Conservation (phyloP, 202 grass and related monocot genomes). For the Panicum virgatum region DNA sequence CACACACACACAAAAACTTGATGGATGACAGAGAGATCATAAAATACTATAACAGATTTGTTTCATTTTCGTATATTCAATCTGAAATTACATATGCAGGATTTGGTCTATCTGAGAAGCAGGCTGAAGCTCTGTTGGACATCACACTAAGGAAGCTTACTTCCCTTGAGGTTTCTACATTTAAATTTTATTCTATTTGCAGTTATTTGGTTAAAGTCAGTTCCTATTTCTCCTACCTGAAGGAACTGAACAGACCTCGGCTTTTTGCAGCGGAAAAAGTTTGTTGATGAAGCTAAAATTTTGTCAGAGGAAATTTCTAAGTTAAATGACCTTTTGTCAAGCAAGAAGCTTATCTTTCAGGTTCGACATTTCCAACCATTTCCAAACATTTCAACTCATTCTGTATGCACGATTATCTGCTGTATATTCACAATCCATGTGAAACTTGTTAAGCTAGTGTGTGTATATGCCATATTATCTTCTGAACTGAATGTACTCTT, state of each 20-base stretch:
- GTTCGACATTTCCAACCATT: slow-evolving; percentile 45
- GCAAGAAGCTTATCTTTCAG: slow-evolving; percentile 91
- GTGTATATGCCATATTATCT: background rate
- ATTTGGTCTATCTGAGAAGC: slow-evolving; percentile 78
- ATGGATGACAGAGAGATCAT: slow-evolving; percentile 8
- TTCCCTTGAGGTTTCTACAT: slow-evolving; percentile 74
- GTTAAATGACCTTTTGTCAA: slow-evolving; percentile 91
- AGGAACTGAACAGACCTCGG: slow-evolving; percentile 20
- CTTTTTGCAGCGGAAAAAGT: slow-evolving; percentile 85
- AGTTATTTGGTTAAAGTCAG: background rate
- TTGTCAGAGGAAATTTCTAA: slow-evolving; percentile 75
- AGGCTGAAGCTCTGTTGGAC: slow-evolving; percentile 91
- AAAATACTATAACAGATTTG: slow-evolving; percentile 6
- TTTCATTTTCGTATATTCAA: slow-evolving; percentile 3
- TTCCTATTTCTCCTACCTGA: background rate
- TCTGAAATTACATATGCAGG: slow-evolving; percentile 50
- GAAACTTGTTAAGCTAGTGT: no score
- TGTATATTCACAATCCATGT: no score
- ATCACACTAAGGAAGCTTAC: slow-evolving; percentile 95
- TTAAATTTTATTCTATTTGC: slow-evolving; percentile 5
- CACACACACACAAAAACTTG: background rate
- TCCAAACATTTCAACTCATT: background rate
- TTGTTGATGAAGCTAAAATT: slow-evolving; percentile 79
- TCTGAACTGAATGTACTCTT: slow-evolving; percentile 27
- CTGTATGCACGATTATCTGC: background rate